Base-by-base conservation (phyloP, 139 green algal species). In the Spirogloea muscicola region DNA sequence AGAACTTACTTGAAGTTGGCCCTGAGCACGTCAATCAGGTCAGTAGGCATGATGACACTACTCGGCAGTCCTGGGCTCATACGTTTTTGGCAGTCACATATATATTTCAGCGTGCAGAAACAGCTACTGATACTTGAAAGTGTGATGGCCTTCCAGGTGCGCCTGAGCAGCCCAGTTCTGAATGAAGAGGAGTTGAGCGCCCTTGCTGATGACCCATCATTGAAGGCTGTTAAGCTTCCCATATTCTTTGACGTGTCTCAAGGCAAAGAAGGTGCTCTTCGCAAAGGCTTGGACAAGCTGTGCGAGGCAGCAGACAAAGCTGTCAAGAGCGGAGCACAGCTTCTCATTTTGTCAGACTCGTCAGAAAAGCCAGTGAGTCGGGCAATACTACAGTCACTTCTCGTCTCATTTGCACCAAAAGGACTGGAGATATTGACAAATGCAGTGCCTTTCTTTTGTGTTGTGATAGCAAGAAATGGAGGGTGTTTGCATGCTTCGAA, bases 1-100 rank as follows among this genome's bases (percentile, higher is more conserved):
- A 95, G 74, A 99, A 99, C 88, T 84, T 99, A 81, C 89, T 98
- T 46, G 55, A 89, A 59, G 88, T 95, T 1, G 85, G 84, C 25
- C 49, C 73, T 0, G 87, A 90, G 38, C 10, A 81, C 44, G 69
- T 58, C 37, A 67, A 58, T 46, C 48, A 81, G 68, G 72, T 80
- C n/a, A n/a, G n/a, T n/a, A 18, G 16, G 57, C 46, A 55, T 55
- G 46, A 21, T n/a, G n/a, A n/a, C n/a, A n/a, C n/a, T n/a, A n/a
- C n/a, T n/a, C n/a, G n/a, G n/a, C n/a, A n/a, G n/a, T n/a, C n/a
- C n/a, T n/a, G n/a, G n/a, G n/a, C n/a, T n/a, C n/a, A n/a, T n/a
- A n/a, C n/a, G n/a, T n/a, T n/a, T n/a, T n/a, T n/a, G n/a, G n/a
- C n/a, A n/a, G n/a, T n/a, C n/a, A n/a, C n/a, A n/a, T n/a, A n/a